These are phyloP conservation scores for Coemansia sp. DNA, from an alignment of 192 early-diverging fungal genomes.

Conservation along the genomic window DNA sequence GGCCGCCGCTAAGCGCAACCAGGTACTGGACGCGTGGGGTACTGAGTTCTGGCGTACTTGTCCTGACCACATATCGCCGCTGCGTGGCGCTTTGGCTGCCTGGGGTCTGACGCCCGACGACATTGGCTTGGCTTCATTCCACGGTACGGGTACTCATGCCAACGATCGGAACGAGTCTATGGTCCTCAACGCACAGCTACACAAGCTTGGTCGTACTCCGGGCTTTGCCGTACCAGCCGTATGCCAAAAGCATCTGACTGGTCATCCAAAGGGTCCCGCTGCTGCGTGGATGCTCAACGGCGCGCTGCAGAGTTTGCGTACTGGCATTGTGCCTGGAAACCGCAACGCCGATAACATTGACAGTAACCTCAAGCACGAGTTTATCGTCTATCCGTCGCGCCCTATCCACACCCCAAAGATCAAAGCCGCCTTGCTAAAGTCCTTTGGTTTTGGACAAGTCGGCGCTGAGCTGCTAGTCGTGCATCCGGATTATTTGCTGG, in stretches of 20 bases:
- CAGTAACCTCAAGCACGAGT: slow-evolving; percentile 70
- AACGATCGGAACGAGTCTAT: slow-evolving; percentile 96
- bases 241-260: slow-evolving; percentile 94
- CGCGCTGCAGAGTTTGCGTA: slow-evolving; percentile 81
- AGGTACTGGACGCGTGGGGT: slow-evolving; percentile 77
- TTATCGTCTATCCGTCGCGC: slow-evolving; percentile 79
- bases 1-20: slow-evolving; percentile 63
- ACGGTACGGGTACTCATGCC: slow-evolving; percentile 91
- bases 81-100: slow-evolving; percentile 84
- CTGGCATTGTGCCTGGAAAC: slow-evolving; percentile 91
- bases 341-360: slow-evolving; percentile 66
- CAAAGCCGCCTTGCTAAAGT: slow-evolving; percentile 69
- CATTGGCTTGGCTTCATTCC: slow-evolving; percentile 93
- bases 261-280: slow-evolving; percentile 94
- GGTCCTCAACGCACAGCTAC: slow-evolving; percentile 83
- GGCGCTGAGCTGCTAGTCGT: slow-evolving; percentile 72
- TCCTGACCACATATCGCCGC: slow-evolving; percentile 65
- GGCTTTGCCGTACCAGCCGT: slow-evolving; percentile 80
- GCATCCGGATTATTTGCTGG: slow-evolving; percentile 72
- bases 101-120: slow-evolving; percentile 92
- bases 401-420: slow-evolving; percentile 62
- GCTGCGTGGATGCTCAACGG: slow-evolving; percentile 98
- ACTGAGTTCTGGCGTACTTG: slow-evolving; percentile 80
- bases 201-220: slow-evolving; percentile 81
- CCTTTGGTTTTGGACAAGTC: slow-evolving; percentile 77